Evolutionary conservation across 768 basidiomycete species (phyloP).

Genomic region (Rhizopogon roseolus): DNA sequence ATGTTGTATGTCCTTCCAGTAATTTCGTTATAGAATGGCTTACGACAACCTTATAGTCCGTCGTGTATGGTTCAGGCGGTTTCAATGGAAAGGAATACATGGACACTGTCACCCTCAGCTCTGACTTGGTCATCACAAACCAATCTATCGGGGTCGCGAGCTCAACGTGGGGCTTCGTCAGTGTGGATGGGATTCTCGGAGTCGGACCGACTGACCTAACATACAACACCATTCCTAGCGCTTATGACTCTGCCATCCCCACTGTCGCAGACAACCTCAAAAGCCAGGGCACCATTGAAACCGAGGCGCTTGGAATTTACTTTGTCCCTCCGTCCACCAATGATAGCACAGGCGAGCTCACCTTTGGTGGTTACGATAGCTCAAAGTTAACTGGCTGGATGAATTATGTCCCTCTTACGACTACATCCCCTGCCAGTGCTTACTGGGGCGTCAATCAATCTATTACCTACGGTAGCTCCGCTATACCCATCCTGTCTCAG

Average conservation of each 20-base stretch:
- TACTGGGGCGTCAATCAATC: constrained; percentile 31
- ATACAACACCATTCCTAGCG: constrained; percentile 11
- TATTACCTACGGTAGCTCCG: constrained; percentile 20
- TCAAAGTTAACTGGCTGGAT: constrained; percentile 10
- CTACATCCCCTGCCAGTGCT: constrained; percentile 12
- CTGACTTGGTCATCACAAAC: constrained; percentile 9
- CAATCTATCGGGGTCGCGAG: constrained; percentile 36
- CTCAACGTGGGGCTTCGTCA: constrained; percentile 15
- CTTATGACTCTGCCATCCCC: constrained; percentile 6
- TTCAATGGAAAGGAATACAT: constrained; percentile 15
- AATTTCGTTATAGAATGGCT: background rate
- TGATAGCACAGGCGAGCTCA: constrained; percentile 7
- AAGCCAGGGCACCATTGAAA: constrained; percentile 21
- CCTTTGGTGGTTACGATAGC: constrained; percentile 36
- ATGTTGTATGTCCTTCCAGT: constrained; percentile 10
- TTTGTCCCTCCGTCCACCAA: constrained; percentile 21
- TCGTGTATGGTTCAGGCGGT: constrained; percentile 16
- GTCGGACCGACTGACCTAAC: constrained; percentile 28
- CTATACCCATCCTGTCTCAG: constrained; percentile 9
- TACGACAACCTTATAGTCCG: constrained; percentile 5
- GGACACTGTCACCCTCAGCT: constrained; percentile 11
- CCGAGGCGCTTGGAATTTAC: constrained; percentile 27
- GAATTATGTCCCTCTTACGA: constrained; percentile 21
- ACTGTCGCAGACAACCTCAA: constrained; percentile 31
- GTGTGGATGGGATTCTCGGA: constrained; percentile 36